Base-by-base conservation (phyloP, 169 alveolate species). In the Cryptosporidium andersoni region DNA sequence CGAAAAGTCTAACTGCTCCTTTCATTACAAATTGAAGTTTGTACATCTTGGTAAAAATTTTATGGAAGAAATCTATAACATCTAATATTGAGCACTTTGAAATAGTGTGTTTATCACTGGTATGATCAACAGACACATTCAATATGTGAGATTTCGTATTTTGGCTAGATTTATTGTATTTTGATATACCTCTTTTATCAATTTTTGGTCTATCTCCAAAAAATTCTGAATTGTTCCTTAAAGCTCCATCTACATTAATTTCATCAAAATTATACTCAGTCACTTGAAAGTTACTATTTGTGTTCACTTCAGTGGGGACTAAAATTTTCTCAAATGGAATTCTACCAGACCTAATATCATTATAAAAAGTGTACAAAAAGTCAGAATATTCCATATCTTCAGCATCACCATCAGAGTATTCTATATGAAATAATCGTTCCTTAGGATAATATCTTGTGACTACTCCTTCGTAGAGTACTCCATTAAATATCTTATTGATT, bases 331-430 rank as follows among this genome's bases (percentile, higher is more conserved):
- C 62, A 37, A 74, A 58, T 40, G 55, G 40, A 7, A 43, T 74
- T 56, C 85, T 39, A 43, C 48, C 6, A 34, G 56, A 36, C 49
- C 39, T 16, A 56, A 74, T 25, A 45, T 74, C 68, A 47, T 43
- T 74, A n/a, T 34, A 12, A 47, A 74, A 45, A 39, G 60, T 12
- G 39, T 66, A 52, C 55, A 58, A 43, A 62, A 74, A 74, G 36
- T 74, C 85, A 14, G 39, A 14, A 42, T 74, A 74, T 25, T 74
- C 85, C 51, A 74, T 45, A 58, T 74, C 85, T 58, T 74, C 85
- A 58, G 74, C 74, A 45, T 74, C 85, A 6, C 85, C 85, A 60
- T 74, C 85, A 1, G 47, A 5, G 34, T 74, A 74, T 43, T 74
- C 85, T 14, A 74, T 47, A 42, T 74, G 85, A 62, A 74, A 74